Evolutionary conservation across 1,139 yeast genomes (phyloP), one percentile per base, ranked within the genome.

Genomic region (Lodderomyces theae): DNA sequence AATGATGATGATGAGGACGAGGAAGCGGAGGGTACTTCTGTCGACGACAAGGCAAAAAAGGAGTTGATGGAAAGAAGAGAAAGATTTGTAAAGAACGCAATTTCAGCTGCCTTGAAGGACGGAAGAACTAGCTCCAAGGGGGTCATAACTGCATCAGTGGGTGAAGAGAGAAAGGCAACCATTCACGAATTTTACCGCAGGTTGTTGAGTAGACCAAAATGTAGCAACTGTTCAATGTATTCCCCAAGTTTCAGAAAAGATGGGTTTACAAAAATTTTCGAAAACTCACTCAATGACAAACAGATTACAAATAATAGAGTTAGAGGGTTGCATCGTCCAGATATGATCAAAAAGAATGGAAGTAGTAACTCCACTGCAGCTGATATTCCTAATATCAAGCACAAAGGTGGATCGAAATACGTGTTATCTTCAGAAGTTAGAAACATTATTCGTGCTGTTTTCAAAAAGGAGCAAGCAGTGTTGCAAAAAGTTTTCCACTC

Each of bases 201-300:
- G 52, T 66, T 89, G 42, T 69, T 87, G 51, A 66, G 83, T 38
- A 80, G 96, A 63, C 82, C 88, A 43, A 86, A 82, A 63, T 94
- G 99, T 77, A 95, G 86, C 57, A 89, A 89, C 64, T 94, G 99
- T 77, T 87, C 89, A 38, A 86, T 90, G 96, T 86, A 75, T 62
- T 88, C 96, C 34, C 97, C 98, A 42, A 74, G 83, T 34, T 92
- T 83, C 72, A 80, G 98, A 69, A 92, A 90, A 58, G 98, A 94
- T 60, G 98, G 98, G 0, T 86, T 81, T 58, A 79, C 92, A 45
- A 94, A 94, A 69, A 80, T 94, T 48, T 94, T 94, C 54, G 97
- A 92, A 66, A 82, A 82, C 50, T 81, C 95, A 5, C 73, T 94
- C 53, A 77, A 77, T 40, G 96, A 86, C 39, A 87, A 87, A 61